phyloP scores from a whole-genome alignment of 2,329 filamentous ascomycete species.

The Sordariomycetes sp. region DNA sequence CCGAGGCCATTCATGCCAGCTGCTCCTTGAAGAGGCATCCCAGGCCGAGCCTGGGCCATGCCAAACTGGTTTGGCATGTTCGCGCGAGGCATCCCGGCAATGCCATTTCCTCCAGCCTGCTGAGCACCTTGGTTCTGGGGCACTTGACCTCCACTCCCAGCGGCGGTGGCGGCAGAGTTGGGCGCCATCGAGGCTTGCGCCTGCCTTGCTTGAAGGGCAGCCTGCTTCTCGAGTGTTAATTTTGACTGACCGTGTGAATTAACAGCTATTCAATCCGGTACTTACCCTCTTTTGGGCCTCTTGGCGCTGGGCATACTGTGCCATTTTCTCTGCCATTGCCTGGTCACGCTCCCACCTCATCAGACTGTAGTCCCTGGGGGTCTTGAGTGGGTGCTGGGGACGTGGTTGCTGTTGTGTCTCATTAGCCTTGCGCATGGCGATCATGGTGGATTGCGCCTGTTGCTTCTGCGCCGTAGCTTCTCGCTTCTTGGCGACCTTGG shows the following conservation, averaged over 20 bases:
- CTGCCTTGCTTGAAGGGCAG: constrained; percentile 5
- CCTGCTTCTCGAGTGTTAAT: constrained; percentile 1
- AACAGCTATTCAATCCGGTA: constrained; percentile 5
- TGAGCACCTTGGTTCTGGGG: constrained; percentile 9
- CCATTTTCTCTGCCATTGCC: constrained; percentile 45
- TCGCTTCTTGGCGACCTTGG: constrained; percentile 87
- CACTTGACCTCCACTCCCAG: constrained; percentile 12
- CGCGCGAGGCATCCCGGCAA: constrained; percentile 19
- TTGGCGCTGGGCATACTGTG: constrained; percentile 43
- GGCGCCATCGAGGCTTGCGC: constrained; percentile 11
- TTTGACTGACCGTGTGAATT: neutral
- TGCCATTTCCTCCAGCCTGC: constrained; percentile 14
- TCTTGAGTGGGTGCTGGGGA: constrained; percentile 40
- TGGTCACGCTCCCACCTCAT: constrained; percentile 81
- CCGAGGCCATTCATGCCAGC: constrained; percentile 36
- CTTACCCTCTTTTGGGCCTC: constrained; percentile 43
- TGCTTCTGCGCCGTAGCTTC: constrained; percentile 79
- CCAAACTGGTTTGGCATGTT: constrained; percentile 30
- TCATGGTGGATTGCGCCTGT: constrained; percentile 69
- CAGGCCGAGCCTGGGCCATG: constrained; percentile 31
- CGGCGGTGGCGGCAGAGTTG: constrained; percentile 17
- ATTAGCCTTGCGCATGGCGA: constrained; percentile 69
- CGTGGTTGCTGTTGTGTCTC: constrained; percentile 27
- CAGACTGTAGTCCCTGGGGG: constrained; percentile 81
- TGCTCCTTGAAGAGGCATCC: constrained; percentile 34